A percentile compares a stretch with the other conserved stretches of the same genome.
Evolutionary conservation across 1,284 basidiomycete genomes (phyloP).

Genomic region (Ceratobasidium sp.): DNA sequence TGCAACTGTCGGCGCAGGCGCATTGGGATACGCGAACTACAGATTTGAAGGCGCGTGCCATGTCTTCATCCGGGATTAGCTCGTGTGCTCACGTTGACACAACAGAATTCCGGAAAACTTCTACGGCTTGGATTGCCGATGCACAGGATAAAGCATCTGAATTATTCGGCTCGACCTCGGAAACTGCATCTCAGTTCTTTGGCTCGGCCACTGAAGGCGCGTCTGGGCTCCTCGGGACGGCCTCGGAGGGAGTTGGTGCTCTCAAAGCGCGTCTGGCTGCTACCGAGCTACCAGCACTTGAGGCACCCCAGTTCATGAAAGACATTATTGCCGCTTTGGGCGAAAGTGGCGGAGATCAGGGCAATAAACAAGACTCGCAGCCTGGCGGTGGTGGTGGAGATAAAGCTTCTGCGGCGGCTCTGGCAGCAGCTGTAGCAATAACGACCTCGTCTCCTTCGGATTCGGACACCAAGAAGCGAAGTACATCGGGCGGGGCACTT

Average conservation of each 20-base stretch:
- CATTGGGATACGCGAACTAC: slow-evolving; percentile 91
- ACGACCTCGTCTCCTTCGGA: slow-evolving; percentile 78
- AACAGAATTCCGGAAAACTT: slow-evolving; percentile 74
- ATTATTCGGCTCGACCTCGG: slow-evolving; percentile 72
- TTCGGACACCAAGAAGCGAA: slow-evolving; percentile 51
- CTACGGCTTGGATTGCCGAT: slow-evolving; percentile 70
- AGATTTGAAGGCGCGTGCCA: slow-evolving; percentile 84
- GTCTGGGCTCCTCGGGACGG: slow-evolving; percentile 24
- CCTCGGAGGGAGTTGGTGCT: slow-evolving; percentile 61
- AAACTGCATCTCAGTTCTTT: slow-evolving; percentile 50
- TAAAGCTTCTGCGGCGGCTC: slow-evolving; percentile 57
- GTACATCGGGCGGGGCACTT: slow-evolving; percentile 67
- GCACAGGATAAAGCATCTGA: slow-evolving; percentile 76
- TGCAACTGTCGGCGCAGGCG: slow-evolving; percentile 87
- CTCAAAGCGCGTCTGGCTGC: slow-evolving; percentile 68
- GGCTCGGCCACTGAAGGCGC: slow-evolving; percentile 30
- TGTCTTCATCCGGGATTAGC: background rate
- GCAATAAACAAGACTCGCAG: slow-evolving; percentile 44
- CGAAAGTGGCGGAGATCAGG: slow-evolving; percentile 30
- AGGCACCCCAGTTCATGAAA: slow-evolving; percentile 77
- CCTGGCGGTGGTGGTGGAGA: slow-evolving; percentile 51
- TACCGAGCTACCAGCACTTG: slow-evolving; percentile 72
- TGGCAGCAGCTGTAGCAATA: slow-evolving; percentile 78
- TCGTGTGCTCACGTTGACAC: slow-evolving; percentile 3
- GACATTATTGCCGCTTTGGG: slow-evolving; percentile 62